Percentiles rank a stretch among this genome's conserved stretches.
Evolutionary conservation across 2,329 filamentous ascomycete species (phyloP).

Genomic region (Endothia cerciana): DNA sequence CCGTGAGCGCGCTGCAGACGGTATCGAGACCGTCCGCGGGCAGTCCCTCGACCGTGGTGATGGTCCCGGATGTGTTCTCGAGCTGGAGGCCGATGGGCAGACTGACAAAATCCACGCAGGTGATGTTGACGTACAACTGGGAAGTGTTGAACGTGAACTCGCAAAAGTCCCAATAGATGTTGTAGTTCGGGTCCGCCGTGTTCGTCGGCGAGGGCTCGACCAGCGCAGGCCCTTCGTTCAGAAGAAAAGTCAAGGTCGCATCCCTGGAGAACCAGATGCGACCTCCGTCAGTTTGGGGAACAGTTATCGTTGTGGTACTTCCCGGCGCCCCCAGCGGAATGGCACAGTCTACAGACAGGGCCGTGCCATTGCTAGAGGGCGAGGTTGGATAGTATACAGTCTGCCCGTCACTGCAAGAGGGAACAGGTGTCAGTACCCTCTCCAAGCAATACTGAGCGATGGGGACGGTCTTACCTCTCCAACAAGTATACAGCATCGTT

Average conservation of each 20-base stretch:
- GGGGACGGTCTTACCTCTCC: constrained; percentile 44
- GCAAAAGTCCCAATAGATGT: constrained; percentile 67
- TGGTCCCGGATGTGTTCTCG: constrained; percentile 47
- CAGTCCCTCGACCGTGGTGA: constrained; percentile 54
- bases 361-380: constrained; percentile 53
- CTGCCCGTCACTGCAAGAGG: constrained; percentile 54
- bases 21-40: constrained; percentile 49
- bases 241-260: constrained; percentile 64
- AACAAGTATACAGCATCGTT: constrained; percentile 65
- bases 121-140: constrained; percentile 71
- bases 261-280: constrained; percentile 73
- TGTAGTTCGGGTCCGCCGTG: constrained; percentile 63
- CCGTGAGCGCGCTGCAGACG: constrained; percentile 49
- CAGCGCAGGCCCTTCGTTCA: constrained; percentile 70
- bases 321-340: constrained; percentile 68
- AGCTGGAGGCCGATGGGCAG: constrained; percentile 65
- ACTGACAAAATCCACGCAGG: constrained; percentile 75
- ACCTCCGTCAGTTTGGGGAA: constrained; percentile 72
- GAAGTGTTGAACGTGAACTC: constrained; percentile 68
- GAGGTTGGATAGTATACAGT: constrained; percentile 68
- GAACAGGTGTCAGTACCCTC: not conserved
- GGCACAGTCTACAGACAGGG: constrained; percentile 60
- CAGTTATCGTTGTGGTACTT: constrained; percentile 60
- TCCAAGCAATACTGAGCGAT: not conserved
- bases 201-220: constrained; percentile 78